A percentile compares a stretch with the other conserved stretches of the same genome.
These are phyloP conservation scores for Tylopilus rubrobrunneus DNA, from an alignment of 768 basidiomycete genomes.

Conservation along the genomic window DNA sequence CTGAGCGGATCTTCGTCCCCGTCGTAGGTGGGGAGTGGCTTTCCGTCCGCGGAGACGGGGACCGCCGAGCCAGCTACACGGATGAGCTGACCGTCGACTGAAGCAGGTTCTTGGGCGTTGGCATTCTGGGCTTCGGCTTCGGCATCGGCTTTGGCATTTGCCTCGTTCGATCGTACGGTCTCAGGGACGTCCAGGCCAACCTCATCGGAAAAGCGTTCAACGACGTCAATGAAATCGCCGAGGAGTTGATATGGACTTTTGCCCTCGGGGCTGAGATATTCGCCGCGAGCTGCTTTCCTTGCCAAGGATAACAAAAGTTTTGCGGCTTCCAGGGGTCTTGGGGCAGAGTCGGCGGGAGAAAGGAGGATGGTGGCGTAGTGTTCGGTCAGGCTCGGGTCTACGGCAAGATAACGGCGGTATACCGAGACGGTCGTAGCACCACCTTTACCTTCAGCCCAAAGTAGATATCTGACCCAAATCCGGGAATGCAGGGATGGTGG, in stretches of 20 bases:
- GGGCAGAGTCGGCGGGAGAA: constrained; percentile 48
- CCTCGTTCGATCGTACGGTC: constrained; percentile 54
- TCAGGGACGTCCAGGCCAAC: constrained; percentile 86
- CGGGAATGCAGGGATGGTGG: constrained; percentile 89
- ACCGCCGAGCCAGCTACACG: constrained; percentile 67
- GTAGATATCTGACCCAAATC: constrained; percentile 89
- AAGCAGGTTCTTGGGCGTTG: constrained; percentile 37
- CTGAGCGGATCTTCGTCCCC: constrained; percentile 82
- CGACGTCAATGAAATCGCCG: constrained; percentile 87
- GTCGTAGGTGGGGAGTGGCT: constrained; percentile 53
- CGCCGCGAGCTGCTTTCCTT: constrained; percentile 76
- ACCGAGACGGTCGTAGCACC: constrained; percentile 74
- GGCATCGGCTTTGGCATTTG: constrained; percentile 45
- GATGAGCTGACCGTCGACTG: constrained; percentile 59
- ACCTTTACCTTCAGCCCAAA: constrained; percentile 85
- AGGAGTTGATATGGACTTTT: constrained; percentile 96
- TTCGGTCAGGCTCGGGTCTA: constrained; percentile 80
- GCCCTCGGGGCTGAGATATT: constrained; percentile 83
- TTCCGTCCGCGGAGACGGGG: constrained; percentile 47
- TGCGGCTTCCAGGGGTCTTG: constrained; percentile 88
- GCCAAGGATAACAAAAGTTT: constrained; percentile 85
- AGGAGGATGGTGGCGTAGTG: constrained; percentile 70
- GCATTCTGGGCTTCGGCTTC: constrained; percentile 36
- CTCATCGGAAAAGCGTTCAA: constrained; percentile 87
- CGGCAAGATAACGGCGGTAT: constrained; percentile 84